Evolutionary conservation across 352 stramenopile species (phyloP), one percentile per base, ranked within the genome.

Genomic region (Blastocystis sp.): DNA sequence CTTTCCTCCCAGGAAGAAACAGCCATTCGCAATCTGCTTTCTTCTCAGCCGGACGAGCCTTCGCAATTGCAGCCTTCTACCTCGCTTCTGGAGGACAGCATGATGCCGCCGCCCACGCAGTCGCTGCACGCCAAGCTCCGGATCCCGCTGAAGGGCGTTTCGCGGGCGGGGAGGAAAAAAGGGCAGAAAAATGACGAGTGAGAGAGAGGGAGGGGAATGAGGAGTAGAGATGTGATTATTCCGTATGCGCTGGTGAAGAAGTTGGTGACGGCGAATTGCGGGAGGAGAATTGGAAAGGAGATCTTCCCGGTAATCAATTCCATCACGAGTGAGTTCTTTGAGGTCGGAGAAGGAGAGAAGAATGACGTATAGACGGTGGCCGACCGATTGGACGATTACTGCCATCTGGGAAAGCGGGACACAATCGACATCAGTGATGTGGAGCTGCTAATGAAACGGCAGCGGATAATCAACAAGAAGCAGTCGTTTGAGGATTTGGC

Each of bases 331-430:
- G 74, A 84, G 21, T 84, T 84, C 38, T 67, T 84, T 17, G 60
- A 84, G 45, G 74, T 84, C 4, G 9, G 28, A 19, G 17, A 38
- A 28, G 9, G 10, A 38, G 45, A 17, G 17, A 10, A 10, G 17
- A 43, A 53, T 84, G 21, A 66, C 0, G 60, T 70, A 3, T 70
- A 84, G 74, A 52, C 34, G 2, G n/a, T 67, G 5, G 65, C 60
- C n/a, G 74, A 84, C 53, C 48, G 74, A 17, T 45, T 84, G 34
- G 60, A 67, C 34, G 74, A 84, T 69, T 84, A 84, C 52, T 84
- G 74, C 21, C 52, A 48, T 67, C 43, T 84, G 45, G 74, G 74
- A 48, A 64, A 84, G 34, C 53, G 74, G 69, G 45, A 28, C 14
- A 23, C 21, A 7, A 59, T 84, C 23, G 2, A 84, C 23, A 59